Conservation (phyloP, 305 asterid genomes). For the Solanum chacoense region DNA sequence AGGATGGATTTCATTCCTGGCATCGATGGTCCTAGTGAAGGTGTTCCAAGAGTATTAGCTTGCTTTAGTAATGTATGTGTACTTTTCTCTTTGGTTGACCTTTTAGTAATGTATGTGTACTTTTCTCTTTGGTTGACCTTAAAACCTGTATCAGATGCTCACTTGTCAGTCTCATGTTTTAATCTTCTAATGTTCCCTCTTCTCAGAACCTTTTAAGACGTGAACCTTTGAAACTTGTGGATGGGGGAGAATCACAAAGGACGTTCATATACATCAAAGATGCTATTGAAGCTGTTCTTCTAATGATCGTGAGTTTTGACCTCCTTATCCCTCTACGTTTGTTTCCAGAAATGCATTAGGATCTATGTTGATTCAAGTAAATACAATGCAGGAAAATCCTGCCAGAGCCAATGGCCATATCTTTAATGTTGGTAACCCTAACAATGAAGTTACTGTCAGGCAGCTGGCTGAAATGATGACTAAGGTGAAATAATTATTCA, state of each 20-base stretch:
- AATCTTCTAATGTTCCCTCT: background rate
- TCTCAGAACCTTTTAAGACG: conserved; percentile 64
- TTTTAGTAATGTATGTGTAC: conserved; percentile 57
- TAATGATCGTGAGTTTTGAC: conserved; percentile 55
- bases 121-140: background rate
- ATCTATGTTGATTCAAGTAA: background rate
- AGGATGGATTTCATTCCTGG: conserved; percentile 94
- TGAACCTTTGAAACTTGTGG: conserved; percentile 78
- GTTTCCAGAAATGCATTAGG: background rate
- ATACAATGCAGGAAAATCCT: conserved; percentile 42
- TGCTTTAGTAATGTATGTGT: conserved; percentile 73
- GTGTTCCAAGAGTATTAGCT: conserved; percentile 84
- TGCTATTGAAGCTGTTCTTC: conserved; percentile 76
- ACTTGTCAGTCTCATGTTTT: background rate
- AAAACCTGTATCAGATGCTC: background rate
- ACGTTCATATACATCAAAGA: conserved; percentile 74
- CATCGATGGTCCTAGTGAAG: conserved; percentile 86
- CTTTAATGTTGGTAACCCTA: conserved; percentile 56
- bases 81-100: background rate
- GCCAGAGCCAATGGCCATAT: conserved; percentile 57
- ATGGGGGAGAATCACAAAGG: conserved; percentile 80
- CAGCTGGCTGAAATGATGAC: conserved; percentile 72
- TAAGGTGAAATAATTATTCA: conserved; percentile 17
- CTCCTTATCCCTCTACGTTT: background rate
- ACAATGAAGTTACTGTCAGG: conserved; percentile 56